Evolutionary conservation across 2,329 filamentous ascomycete genomes (phyloP), one percentile per base, ranked within the genome.

Genomic region (Helicocarpus griseus): DNA sequence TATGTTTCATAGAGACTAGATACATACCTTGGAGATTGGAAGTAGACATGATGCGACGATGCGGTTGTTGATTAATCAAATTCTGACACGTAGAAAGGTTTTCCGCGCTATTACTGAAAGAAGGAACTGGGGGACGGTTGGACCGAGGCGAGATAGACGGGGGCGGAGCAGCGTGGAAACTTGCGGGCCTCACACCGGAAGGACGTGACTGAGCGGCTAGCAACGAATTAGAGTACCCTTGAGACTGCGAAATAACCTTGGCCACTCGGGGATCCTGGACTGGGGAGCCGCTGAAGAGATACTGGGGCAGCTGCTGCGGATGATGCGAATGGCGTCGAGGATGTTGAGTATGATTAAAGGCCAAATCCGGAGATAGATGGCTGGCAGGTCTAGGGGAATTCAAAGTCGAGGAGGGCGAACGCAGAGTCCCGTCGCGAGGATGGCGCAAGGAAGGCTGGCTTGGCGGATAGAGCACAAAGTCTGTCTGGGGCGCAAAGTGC

Each of bases 381-480:
- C 62, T 55, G 49, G 60, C 56, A 38, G 58, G 50, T 60, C 60
- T 72, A 73, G 58, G 69, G 68, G 59, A 63, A 64, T 56, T 69
- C 62, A 57, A 60, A 38, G 56, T 62, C 19, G 44, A 38, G 61
- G 60, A 63, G 62, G 60, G 58, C 57, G 62, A 62, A 64, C 61
- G 62, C 63, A 61, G 65, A 62, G 63, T 61, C 60, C 59, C 61
- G 54, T 52, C 56, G 52, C 55, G 67, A 64, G 63, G 11, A n/a
- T 13, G 17, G 60, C 60, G 54, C 59, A 60, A 51, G 63, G 43
- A 41, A 60, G 48, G 24, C 58, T 53, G 22, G n/a, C n/a, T n/a
- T n/a, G n/a, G n/a, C n/a, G 69, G 71, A 59, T 65, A 74, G 52
- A 74, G 70, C 53, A 72, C 70, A 56, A 73, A 74, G 71, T 74